Base-by-base conservation (phyloP, 1,284 basidiomycete genomes). In the Neonothopanus nambi region DNA sequence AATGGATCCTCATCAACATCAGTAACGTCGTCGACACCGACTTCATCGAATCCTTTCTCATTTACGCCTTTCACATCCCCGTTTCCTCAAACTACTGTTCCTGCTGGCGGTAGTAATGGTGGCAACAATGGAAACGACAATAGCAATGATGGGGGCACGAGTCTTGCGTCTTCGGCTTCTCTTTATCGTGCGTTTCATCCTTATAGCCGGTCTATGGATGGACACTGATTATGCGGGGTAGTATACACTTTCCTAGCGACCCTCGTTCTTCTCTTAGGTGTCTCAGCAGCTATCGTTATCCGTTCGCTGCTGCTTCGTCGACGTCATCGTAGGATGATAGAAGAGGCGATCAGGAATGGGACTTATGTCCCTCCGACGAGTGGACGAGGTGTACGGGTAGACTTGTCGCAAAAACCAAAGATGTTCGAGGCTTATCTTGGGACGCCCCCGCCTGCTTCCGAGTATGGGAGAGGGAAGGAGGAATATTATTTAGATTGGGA, bases 271-370 rank as follows among this genome's bases (percentile, higher is more conserved):
- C 50, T 56, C 21, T 44, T 56, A 18, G 36, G 49, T 18, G 49
- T 56, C 17, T 56, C 54, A 15, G 54, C 54, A 6, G 54, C 49
- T 6, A 56, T 56, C 24, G 44, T 48, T n/a, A 15, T 51, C 9
- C 49, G 54, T 18, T 56, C 49, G 13, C 54, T 56, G 11, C 21
- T 50, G 21, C 43, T 51, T 26, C 48, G 54, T 15, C 33, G 48
- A 28, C 54, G 48, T 5, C 48, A 51, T 39, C 54, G 54, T 36
- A 40, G 54, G 30, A 45, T 55, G 48, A 24, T 55, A 8, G 54
- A 55, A 37, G 54, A 55, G 41, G 54, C 49, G 11, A 52, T 56
- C 15, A 15, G 49, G 21, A 56, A 51, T 28, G 54, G 54, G n/a
- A 56, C 54, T 3, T 56, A 51, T 36, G 43, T 56, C 15, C 44